phyloP scores from a whole-genome alignment of 192 early-diverging fungal genomes.

The Linnemannia elongata region DNA sequence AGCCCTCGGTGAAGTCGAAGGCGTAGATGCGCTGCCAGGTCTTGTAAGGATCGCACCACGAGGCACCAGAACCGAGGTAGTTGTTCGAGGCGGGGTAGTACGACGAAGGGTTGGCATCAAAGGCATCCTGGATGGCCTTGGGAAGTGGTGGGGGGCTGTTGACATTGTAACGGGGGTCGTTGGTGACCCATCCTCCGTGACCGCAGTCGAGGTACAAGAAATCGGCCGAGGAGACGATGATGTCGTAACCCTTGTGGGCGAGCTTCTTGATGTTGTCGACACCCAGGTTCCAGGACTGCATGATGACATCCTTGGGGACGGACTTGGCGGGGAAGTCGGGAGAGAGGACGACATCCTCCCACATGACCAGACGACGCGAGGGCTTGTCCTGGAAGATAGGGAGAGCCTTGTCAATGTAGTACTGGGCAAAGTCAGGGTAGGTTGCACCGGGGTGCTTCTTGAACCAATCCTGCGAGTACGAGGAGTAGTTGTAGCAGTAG shows the following conservation, averaged over 20 bases:
- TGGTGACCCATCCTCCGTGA: constrained; percentile 77
- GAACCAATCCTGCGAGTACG: constrained; percentile 52
- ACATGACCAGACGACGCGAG: constrained; percentile 72
- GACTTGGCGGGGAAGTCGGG: constrained; percentile 57
- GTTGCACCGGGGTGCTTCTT: constrained; percentile 36
- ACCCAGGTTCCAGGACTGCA: constrained; percentile 80
- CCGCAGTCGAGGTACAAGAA: constrained; percentile 84
- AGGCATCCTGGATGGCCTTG: constrained; percentile 46
- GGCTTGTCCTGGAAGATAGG: constrained; percentile 59
- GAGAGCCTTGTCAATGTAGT: constrained; percentile 69
- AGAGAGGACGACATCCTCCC: constrained; percentile 76
- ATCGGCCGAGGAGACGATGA: constrained; percentile 72
- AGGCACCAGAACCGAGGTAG: constrained; percentile 62
- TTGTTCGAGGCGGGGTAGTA: constrained; percentile 48
- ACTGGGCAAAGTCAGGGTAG: constrained; percentile 59
- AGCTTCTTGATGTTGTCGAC: constrained; percentile 66
- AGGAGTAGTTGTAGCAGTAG: constrained; percentile 75
- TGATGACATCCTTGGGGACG: constrained; percentile 68
- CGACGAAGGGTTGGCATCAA: constrained; percentile 38
- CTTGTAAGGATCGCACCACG: constrained; percentile 86
- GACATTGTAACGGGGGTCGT: constrained; percentile 67
- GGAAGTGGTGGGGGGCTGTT: constrained; percentile 36
- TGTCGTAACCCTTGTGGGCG: constrained; percentile 72
- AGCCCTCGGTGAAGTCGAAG: constrained; percentile 72
- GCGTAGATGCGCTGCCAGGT: constrained; percentile 80